Evolutionary conservation across 208 protist species (phyloP).

Genomic region (Leishmania amazonensis): DNA sequence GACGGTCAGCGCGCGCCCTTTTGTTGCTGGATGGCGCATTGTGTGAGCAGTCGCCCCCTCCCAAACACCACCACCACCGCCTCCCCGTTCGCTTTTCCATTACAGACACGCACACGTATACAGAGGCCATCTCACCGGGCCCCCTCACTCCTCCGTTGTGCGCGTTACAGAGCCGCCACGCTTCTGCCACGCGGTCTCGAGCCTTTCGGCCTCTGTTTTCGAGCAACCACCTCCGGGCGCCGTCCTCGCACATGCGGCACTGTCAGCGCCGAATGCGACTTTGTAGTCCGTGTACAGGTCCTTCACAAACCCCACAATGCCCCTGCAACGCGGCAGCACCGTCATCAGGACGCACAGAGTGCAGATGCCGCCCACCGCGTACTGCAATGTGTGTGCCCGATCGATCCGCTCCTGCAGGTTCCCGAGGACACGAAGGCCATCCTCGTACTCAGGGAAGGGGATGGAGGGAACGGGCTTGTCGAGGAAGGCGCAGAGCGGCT

Average conservation of each 20-base stretch:
- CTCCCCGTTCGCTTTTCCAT: not conserved
- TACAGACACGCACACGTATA: not conserved
- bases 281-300: constrained; percentile 39
- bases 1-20: not conserved
- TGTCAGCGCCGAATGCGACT: constrained; percentile 24
- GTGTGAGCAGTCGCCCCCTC: not conserved
- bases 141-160: not conserved
- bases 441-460: constrained; percentile 69
- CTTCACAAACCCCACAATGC: constrained; percentile 17
- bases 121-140: not conserved
- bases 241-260: not conserved
- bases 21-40: not conserved
- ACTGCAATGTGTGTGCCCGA: constrained; percentile 45
- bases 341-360: constrained; percentile 22
- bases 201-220: constrained; percentile 13
- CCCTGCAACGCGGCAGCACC: constrained; percentile 20
- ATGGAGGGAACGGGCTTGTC: constrained; percentile 52
- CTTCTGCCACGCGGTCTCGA: constrained; percentile 30
- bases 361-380: constrained; percentile 21
- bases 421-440: constrained; percentile 57
- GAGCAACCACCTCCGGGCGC: not conserved
- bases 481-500: constrained; percentile 72
- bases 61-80: not conserved
- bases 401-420: constrained; percentile 70
- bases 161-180: constrained; percentile 32